Conservation (phyloP, 2,329 filamentous ascomycete species). For the Arthrobotrys musiformis region DNA sequence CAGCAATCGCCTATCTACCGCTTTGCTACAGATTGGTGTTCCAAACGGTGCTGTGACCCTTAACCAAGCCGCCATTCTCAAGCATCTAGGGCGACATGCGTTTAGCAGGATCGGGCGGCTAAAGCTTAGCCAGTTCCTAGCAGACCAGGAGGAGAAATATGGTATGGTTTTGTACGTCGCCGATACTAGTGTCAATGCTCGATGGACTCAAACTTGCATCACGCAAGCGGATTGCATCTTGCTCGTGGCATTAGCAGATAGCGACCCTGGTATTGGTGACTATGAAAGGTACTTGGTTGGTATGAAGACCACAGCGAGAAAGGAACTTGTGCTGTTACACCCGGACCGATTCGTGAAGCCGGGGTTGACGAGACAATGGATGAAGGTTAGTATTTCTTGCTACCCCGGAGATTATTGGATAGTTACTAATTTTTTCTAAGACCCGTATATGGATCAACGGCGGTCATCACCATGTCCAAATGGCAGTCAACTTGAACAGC, state of each 20-base stretch:
- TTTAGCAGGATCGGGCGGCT: slow-evolving; percentile 98
- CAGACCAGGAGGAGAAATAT: slow-evolving; percentile 96
- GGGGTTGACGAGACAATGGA: slow-evolving; percentile 86
- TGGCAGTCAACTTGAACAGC: slow-evolving; percentile 79
- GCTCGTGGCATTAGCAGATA: slow-evolving; percentile 88
- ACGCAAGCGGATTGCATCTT: slow-evolving; percentile 96
- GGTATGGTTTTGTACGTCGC: slow-evolving; percentile 94
- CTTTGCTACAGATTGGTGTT: slow-evolving; percentile 86
- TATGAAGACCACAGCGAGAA: slow-evolving; percentile 95
- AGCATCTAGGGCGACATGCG: slow-evolving; percentile 92
- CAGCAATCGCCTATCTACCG: slow-evolving; percentile 85
- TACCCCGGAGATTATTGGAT: neutral
- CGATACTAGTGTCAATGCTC: slow-evolving; percentile 95
- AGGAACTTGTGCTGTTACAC: slow-evolving; percentile 89
- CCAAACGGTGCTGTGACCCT: slow-evolving; percentile 89
- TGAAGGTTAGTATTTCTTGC: slow-evolving; percentile 66
- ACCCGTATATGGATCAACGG: slow-evolving; percentile 98
- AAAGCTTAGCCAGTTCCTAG: slow-evolving; percentile 93
- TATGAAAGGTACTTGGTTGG: slow-evolving; percentile 96
- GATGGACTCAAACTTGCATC: slow-evolving; percentile 98
- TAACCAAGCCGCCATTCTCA: slow-evolving; percentile 92
- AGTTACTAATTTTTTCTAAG: slow-evolving; percentile 58
- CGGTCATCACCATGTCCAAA: slow-evolving; percentile 96
- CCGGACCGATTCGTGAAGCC: slow-evolving; percentile 85
- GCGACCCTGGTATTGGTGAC: slow-evolving; percentile 89